Base-by-base conservation (phyloP, 371 early-diverging fungal species). In the Thermomucor indicae-seudaticae region DNA sequence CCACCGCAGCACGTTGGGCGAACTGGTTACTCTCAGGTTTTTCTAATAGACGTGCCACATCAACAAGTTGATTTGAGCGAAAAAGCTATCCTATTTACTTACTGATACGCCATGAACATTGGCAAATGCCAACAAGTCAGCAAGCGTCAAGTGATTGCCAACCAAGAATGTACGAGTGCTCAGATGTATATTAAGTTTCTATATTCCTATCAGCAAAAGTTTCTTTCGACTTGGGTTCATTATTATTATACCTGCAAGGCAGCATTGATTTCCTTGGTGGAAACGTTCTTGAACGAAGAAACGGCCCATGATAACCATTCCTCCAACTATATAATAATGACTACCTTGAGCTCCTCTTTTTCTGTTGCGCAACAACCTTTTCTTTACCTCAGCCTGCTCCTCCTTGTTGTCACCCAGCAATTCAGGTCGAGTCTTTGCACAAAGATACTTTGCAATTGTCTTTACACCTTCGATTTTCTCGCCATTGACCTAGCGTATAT, bases 81-180 rank as follows among this genome's bases (percentile, higher is more conserved):
- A 4, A 31, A 53, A 50, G 32, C 55, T 65, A 49, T 58, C 58
- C 45, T 54, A 64, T 22, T 17, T 25, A 4, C 67, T 57, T 77
- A 73, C 83, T 49, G 86, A 64, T 42, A 74, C 84, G 42, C 78
- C 60, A 48, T 84, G 74, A 19, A 87, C 58, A 47, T 83, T 79
- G 46, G 78, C 79, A 74, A 85, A 92, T n/a, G 78, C 56, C 24
- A 82, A 78, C 19, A 90, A 43, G 58, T 92, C 92, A 12, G 85
- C 88, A 37, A 87, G 52, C 5, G 86, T 77, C 42, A 88, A 58
- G 43, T 62, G 52, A 67, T 88, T 79, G 53, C 71, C 73, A 28
- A 81, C 84, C 44, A 92, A 57, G 59, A 73, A 92, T 24, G 89
- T 86, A 42, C 75, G 62, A 34, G 58, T 64, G 43, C 64, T 78